Evolutionary conservation across 1,284 basidiomycete genomes (phyloP).

Genomic region (Wallemia mellicola): DNA sequence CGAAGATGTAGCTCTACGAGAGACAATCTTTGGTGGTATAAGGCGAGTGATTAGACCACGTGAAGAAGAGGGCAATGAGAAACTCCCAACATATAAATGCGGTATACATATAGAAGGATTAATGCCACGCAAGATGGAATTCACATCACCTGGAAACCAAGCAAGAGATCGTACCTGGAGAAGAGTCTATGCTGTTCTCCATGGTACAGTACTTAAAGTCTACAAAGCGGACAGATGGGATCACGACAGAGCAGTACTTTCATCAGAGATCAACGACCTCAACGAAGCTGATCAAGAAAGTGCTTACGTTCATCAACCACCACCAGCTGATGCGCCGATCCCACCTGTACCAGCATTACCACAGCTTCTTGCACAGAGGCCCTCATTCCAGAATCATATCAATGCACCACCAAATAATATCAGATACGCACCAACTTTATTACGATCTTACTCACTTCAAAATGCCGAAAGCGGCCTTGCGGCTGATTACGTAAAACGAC

Average conservation of each 20-base stretch:
- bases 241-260: background rate
- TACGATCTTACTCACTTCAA: conserved; percentile 50
- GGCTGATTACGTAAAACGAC: conserved; percentile 77
- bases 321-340: background rate
- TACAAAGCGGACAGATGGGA: conserved; percentile 24
- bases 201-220: conserved; percentile 62
- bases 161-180: conserved; percentile 77
- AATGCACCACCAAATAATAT: conserved; percentile 7
- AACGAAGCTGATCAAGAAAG: background rate
- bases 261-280: background rate
- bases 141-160: conserved; percentile 50
- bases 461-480: conserved; percentile 73
- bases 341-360: background rate
- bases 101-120: conserved; percentile 54
- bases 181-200: conserved; percentile 57
- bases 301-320: background rate
- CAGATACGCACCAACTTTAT: conserved; percentile 9
- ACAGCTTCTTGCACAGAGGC: background rate
- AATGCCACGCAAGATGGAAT: conserved; percentile 86
- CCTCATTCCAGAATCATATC: background rate
- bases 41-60: conserved; percentile 10
- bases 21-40: background rate
- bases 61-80: conserved; percentile 49
- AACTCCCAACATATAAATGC: conserved; percentile 55
- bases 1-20: background rate